Base-by-base conservation (phyloP, 345 rosid species). In the Garcia nutans region DNA sequence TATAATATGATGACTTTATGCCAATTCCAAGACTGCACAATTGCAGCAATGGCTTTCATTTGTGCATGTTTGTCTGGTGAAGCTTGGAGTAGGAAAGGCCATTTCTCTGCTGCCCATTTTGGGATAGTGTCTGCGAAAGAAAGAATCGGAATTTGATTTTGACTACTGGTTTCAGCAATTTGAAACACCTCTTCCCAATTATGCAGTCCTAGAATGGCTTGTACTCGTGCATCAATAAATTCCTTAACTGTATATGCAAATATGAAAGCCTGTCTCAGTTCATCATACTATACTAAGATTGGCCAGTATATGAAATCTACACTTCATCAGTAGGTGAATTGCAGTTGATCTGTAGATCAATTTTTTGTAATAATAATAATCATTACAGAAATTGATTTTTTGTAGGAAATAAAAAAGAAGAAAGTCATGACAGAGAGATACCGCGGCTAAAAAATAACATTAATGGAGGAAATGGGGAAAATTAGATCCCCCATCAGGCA, bases 31-130 rank as follows among this genome's bases (percentile, higher is more conserved):
- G 84, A 78, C 54, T 78, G 71, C 13, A 78, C 57, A 47, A 82
- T 49, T 10, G 68, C 82, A 42, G 85, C 85, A 12, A 78, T 62
- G 47, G 82, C 82, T 68, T 75, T 78, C 80, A 77, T 75, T 63
- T 82, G 79, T 12, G 66, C 60, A 9, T 44, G 10, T 47, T 78
- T 71, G 68, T 63, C 47, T 15, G 77, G 74, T 61, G 85, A 75
- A 42, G 66, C 70, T 68, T 75, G 62, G 37, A 78, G 10, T 20
- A 82, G 75, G n/a, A 71, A 82, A 0, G 82, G 85, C 68, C 74
- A 82, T 44, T 19, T 66, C 31, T 72, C 71, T 5, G 61, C 9
- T 47, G 77, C 82, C 82, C 79, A 78, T 42, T 57, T 61, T 2
- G 82, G 85, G 45, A 33, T 54, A 23, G 72, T 26, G 11, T 78